phyloP scores from a whole-genome alignment of 1,139 yeast genomes.

The Taphrina communis region DNA sequence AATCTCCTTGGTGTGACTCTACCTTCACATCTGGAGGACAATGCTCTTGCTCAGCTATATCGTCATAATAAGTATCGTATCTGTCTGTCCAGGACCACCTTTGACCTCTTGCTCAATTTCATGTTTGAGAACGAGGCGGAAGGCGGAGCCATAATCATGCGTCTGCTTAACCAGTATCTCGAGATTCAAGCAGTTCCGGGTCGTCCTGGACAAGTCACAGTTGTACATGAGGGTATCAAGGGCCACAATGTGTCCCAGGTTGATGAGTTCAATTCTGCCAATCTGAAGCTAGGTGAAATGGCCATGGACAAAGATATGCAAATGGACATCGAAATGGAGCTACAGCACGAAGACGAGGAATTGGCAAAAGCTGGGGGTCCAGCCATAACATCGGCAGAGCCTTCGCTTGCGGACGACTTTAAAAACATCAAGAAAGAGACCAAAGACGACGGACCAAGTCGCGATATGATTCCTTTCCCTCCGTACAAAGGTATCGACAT shows the following conservation, averaged over 20 bases:
- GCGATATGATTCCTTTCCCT: slow-evolving; percentile 83
- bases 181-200: slow-evolving; percentile 63
- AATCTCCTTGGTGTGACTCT: slow-evolving; percentile 74
- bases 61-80: slow-evolving; percentile 74
- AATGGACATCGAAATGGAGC: slow-evolving; percentile 81
- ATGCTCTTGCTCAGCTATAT: slow-evolving; percentile 78
- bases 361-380: slow-evolving; percentile 47
- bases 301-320: slow-evolving; percentile 86
- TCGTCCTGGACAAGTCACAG: slow-evolving; percentile 53
- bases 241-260: slow-evolving; percentile 62
- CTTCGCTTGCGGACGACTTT: slow-evolving; percentile 59
- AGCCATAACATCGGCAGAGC: slow-evolving; percentile 48
- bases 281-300: slow-evolving; percentile 78
- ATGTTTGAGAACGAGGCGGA: slow-evolving; percentile 89
- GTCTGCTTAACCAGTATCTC: slow-evolving; percentile 84
- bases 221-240: slow-evolving; percentile 68
- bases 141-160: slow-evolving; percentile 86
- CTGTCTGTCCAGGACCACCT: slow-evolving; percentile 79
- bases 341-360: slow-evolving; percentile 73
- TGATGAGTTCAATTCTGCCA: slow-evolving; percentile 67
- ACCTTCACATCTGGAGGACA: slow-evolving; percentile 81
- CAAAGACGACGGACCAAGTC: slow-evolving; percentile 68
- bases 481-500: slow-evolving; percentile 79
- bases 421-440: slow-evolving; percentile 53
- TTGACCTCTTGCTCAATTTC: slow-evolving; percentile 81